Base-by-base conservation (phyloP, 2,329 filamentous ascomycete species). In the Neofusicoccum sp. region DNA sequence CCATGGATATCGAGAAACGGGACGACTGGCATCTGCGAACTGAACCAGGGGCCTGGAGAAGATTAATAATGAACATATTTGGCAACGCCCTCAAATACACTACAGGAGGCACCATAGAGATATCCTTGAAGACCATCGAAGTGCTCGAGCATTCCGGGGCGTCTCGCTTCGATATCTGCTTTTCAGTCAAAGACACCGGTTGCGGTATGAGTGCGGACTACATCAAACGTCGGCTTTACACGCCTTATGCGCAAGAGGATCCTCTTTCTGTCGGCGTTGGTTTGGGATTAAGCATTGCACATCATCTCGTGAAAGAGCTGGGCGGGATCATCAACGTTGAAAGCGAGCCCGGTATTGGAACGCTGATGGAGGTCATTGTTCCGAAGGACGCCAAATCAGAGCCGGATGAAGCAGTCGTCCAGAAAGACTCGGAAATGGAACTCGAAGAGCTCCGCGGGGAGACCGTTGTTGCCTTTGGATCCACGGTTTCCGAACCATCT, bases 11-110 rank as follows among this genome's bases (percentile, higher is more conserved):
- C 22, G 69, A 70, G 6, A 70, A 72, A 4, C 68, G 74, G 22
- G 70, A 72, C 36, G 29, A 48, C 37, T 84, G 82, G 81, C 66
- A 69, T 1, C 80, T 80, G 28, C 71, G 70, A 3, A 78, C 79
- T 1, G 78, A 83, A 54, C 81, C 84, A 0, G 60, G 66, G 2
- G 64, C 64, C 2, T 65, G 62, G 63, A 63, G 59, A 56, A 41
- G 66, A 3, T 64, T 67, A 14, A 60, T 66, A 11, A 56, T 67
- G 65, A 67, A 67, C 56, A 33, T 67, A 4, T 8, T 67, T 12
- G 64, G 64, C 5, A 67, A 67, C 36, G 59, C 66, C 2, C 56
- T 68, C 6, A 68, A 68, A 43, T 68, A 67, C 31, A 68, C 66
- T 2, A 12, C 37, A 6, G 33, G 43, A 7, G 59, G 59, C 37